A percentile compares a stretch with the other conserved stretches of the same genome.
Evolutionary conservation across 2,329 filamentous ascomycete species (phyloP).

Genomic region (Calonectria hongkongensis): DNA sequence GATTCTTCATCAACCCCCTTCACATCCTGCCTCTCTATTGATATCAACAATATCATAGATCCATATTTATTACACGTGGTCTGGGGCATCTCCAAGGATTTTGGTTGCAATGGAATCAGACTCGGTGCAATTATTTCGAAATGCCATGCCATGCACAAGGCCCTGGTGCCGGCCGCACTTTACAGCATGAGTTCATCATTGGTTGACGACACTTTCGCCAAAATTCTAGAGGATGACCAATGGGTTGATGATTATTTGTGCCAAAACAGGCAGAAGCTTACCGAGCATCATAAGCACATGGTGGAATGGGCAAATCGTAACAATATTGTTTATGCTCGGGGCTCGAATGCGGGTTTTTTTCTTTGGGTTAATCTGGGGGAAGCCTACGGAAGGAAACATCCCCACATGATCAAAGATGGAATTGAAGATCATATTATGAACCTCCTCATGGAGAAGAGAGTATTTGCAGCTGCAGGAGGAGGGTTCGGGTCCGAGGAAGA

Average conservation of each 20-base stretch:
- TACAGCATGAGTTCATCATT: constrained; percentile 17
- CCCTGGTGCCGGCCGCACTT: constrained; percentile 8
- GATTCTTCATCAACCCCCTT: not conserved
- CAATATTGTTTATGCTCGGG: not conserved
- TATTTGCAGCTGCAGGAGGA: not conserved
- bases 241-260: not conserved
- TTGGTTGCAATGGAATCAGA: not conserved
- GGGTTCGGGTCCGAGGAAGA: not conserved
- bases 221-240: not conserved
- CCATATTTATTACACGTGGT: not conserved
- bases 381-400: not conserved
- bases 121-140: not conserved
- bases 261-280: not conserved
- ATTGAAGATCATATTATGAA: not conserved
- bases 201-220: not conserved
- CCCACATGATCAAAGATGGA: not conserved
- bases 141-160: not conserved
- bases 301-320: not conserved
- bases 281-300: not conserved
- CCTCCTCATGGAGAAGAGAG: not conserved
- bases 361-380: constrained; percentile 12
- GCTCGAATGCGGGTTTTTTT: not conserved
- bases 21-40: constrained; percentile 3
- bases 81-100: constrained; percentile 4
- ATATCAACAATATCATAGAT: not conserved